Evolutionary conservation across 2,329 filamentous ascomycete species (phyloP).

Genomic region (Tolypocladium inflatum): DNA sequence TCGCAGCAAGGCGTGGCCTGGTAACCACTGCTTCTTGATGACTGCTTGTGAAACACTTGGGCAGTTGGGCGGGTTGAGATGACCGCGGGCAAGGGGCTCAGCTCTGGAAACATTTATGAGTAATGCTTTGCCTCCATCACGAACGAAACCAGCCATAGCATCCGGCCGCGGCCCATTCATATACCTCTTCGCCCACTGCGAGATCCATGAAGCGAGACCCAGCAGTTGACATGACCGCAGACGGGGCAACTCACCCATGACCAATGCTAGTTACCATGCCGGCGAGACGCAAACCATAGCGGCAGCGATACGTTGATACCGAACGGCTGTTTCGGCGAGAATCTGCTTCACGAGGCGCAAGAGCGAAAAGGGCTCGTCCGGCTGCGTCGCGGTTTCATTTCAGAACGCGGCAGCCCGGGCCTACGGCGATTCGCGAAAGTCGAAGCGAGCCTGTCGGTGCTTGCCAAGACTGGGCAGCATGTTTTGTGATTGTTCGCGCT

Average conservation of each 20-base stretch:
- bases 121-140: background rate
- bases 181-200: background rate
- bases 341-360: background rate
- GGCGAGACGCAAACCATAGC: background rate
- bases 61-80: background rate
- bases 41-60: background rate
- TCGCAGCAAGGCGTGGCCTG: background rate
- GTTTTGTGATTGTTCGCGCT: background rate
- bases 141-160: background rate
- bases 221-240: too few species aligned
- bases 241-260: background rate
- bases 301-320: background rate
- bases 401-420: background rate
- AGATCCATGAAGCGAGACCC: too few species aligned
- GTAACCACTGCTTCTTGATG: background rate
- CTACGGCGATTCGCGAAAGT: background rate
- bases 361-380: background rate
- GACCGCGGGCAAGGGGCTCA: background rate
- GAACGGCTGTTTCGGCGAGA: background rate
- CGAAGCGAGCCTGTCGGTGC: background rate
- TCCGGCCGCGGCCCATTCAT: background rate
- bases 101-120: background rate
- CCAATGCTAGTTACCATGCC: background rate
- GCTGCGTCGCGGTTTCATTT: background rate
- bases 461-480: background rate